Base-by-base conservation (phyloP, 306 rosid genomes). In the Acacia melanoxylon region DNA sequence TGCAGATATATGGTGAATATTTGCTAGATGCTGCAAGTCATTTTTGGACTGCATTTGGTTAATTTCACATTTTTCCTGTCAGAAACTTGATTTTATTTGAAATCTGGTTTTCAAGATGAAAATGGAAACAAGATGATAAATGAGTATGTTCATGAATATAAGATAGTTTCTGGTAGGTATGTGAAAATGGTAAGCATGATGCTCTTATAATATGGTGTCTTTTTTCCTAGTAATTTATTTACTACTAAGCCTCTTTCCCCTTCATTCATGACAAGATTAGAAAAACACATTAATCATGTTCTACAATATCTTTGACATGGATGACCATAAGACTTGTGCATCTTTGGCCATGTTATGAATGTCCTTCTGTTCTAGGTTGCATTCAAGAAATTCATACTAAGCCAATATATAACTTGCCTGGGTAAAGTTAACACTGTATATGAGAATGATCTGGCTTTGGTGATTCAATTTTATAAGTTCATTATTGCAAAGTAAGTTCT, bases 91-190 rank as follows among this genome's bases (percentile, higher is more conserved):
- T 61, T 69, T 20, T 12, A 65, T 61, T 37, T 61, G 62, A 33
- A 13, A 35, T 63, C 15, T 62, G 78, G 33, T 29, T 72, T 86
- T 75, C 88, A 93, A 98, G 98, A 96, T 90, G 97, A 93, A 52
- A 68, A 92, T 41, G 99, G 99, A 45, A 93, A 89, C 82, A 96
- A 96, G 88, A 91, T 87, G 90, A 84, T 96, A 79, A 95, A 95
- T 88, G 97, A 95, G 82, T 96, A 93, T 78, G 88, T 96, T 79
- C 99, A 94, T 31, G 98, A 92, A 84, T 89, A 20, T 81, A 93
- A 86, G 91, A 96, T 96, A 87, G 99, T 98, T 69, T 78, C 97
- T 25, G 98, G 99, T 72, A 96, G 99, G 88, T 96, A 93, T 2
- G 98, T 97, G 83, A 96, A 93, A 96, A 98, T 96, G 97, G 99